Evolutionary conservation across 768 basidiomycete species (phyloP).

Genomic region (Mrakia frigida): DNA sequence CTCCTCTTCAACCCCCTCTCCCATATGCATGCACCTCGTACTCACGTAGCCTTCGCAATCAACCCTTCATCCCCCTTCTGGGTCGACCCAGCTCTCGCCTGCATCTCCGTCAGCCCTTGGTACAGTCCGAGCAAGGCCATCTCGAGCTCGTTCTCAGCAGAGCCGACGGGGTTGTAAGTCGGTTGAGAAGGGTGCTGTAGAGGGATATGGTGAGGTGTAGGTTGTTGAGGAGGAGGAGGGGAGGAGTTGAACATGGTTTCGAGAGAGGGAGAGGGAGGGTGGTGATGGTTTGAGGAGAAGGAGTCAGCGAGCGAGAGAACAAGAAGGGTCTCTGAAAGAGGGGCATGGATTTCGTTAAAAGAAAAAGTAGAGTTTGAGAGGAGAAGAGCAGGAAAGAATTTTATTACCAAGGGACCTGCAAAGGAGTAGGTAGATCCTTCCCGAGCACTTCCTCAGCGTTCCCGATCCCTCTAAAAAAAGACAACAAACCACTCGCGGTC

Average conservation of each 20-base stretch:
- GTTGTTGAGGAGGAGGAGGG: background rate
- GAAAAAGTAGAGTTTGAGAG: too few relatives aligned
- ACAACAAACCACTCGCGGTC: background rate
- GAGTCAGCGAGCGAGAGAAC: too few relatives aligned
- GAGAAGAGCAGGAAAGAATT: background rate
- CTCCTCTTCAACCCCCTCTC: background rate
- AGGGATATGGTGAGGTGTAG: too few relatives aligned
- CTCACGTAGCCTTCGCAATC: constrained; percentile 6
- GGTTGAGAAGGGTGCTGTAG: too few relatives aligned
- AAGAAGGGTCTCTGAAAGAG: too few relatives aligned
- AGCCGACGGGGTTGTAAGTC: too few relatives aligned
- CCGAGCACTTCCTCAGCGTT: constrained; percentile 49
- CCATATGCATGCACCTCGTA: background rate
- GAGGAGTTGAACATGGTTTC: too few relatives aligned
- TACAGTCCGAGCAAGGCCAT: background rate
- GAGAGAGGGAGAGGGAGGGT: too few relatives aligned
- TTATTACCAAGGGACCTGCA: constrained; percentile 48
- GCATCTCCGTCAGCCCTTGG: constrained; percentile 23
- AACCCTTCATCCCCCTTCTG: background rate
- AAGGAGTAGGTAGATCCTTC: constrained; percentile 47
- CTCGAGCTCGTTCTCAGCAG: background rate
- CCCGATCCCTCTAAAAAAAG: constrained; percentile 45
- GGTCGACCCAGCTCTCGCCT: background rate
- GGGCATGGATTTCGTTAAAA: background rate
- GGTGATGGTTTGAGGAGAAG: too few relatives aligned